Evolutionary conservation across 192 early-diverging fungal genomes (phyloP), one percentile per base, ranked within the genome.

Genomic region (Funneliformis geosporum): DNA sequence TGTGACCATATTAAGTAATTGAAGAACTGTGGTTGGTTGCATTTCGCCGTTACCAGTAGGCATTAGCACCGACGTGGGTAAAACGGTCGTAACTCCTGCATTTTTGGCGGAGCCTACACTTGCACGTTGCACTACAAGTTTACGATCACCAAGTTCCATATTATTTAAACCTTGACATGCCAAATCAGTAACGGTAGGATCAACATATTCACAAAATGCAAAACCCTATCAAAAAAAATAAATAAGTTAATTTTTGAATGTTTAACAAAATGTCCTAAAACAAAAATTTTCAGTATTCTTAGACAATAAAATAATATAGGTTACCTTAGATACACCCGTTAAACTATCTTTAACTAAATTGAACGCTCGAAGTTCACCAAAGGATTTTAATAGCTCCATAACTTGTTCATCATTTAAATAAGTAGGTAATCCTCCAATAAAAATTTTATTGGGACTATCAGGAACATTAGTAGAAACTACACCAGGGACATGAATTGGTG

Each of bases 1-100:
- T 2, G 91, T 92, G 9, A 98, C 95, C 97, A 99, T 98, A 83
- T 99, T 99, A 69, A 99, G 88, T 28, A 99, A 84, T 85, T 97
- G 89, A 39, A 99, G 75, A 27, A 99, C 89, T 21, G 81, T 84
- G 4, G 98, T 95, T 2, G 96, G 92, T 59, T 93, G 87, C 55
- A 88, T 85, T 64, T 93, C 87, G 27, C 82, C 80, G 69, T 85
- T 87, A 27, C 80, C 78, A 28, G 83, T 75, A 40, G 91, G 85
- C 11, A 91, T 80, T 83, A 85, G 84, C 70, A 75, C 46, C 59
- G 78, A 85, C 43, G 83, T 83, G 39, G 89, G 90, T 64, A 87
- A 79, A 43, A 87, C 81, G 66, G 67, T 82, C 28, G 88, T 81
- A 11, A 55, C 79, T 12, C 72, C 66, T 6, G 61, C 44, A 23